These are phyloP conservation scores for Cladosporium sp. DNA, from an alignment of 2,329 filamentous ascomycete genomes.

Conservation along the genomic window DNA sequence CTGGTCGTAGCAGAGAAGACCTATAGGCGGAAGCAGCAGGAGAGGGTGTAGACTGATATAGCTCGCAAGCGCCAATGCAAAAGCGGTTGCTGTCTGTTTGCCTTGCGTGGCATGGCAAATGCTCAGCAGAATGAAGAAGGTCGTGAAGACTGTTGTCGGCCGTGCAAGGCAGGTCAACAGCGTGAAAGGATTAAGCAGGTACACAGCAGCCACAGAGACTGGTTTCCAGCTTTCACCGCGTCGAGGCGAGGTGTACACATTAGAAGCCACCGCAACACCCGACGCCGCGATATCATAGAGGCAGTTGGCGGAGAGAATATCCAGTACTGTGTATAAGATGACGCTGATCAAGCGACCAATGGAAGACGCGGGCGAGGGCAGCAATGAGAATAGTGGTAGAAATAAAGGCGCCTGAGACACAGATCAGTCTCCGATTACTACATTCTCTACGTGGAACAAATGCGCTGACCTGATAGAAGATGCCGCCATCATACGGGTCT, in stretches of 20 bases:
- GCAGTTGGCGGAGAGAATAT: slow-evolving; percentile 76
- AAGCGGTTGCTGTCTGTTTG: slow-evolving; percentile 67
- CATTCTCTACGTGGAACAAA: neutral
- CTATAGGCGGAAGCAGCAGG: slow-evolving; percentile 76
- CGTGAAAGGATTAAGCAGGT: slow-evolving; percentile 92
- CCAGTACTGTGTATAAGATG: slow-evolving; percentile 74
- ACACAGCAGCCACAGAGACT: slow-evolving; percentile 72
- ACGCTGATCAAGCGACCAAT: slow-evolving; percentile 55
- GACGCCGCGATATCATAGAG: slow-evolving; percentile 76
- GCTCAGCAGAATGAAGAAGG: slow-evolving; percentile 79
- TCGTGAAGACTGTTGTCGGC: slow-evolving; percentile 84
- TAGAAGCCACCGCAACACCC: slow-evolving; percentile 69
- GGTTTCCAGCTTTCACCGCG: slow-evolving; percentile 71
- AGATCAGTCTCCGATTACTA: neutral
- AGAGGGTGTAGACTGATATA: slow-evolving; percentile 91
- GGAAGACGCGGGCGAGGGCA: slow-evolving; percentile 64
- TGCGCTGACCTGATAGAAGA: slow-evolving; percentile 59
- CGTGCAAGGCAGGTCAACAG: slow-evolving; percentile 86
- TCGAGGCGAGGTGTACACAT: slow-evolving; percentile 72
- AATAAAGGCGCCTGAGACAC: slow-evolving; percentile 70
- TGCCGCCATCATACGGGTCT: slow-evolving; percentile 93
- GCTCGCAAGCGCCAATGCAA: slow-evolving; percentile 79
- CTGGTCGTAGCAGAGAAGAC: slow-evolving; percentile 72
- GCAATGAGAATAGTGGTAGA: slow-evolving; percentile 82
- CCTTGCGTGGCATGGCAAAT: slow-evolving; percentile 75